Evolutionary conservation across 257 asterid genomes (phyloP), one percentile per base, ranked within the genome.

Genomic region (Petunia axillaris): DNA sequence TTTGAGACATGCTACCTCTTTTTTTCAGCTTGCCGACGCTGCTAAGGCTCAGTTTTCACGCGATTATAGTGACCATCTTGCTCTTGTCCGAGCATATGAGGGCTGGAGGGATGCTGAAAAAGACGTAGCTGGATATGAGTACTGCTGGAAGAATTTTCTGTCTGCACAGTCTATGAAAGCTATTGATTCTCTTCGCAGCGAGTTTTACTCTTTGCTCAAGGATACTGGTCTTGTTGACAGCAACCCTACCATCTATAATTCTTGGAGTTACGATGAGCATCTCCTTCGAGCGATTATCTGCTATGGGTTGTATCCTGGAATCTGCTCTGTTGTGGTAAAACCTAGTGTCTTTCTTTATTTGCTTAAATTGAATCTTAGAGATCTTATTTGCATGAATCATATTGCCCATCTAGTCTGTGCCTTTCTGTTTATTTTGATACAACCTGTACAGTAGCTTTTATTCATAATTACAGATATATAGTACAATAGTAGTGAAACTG

Each of bases 111-210:
- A 89, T 82, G 97, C 97, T 73, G 98, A 95, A 83, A 90, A 60
- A 81, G 94, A 92, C 86, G 80, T 83, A 39, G 77, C 85, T 82
- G 97, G 91, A 37, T 81, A 85, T 84, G 97, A 93, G 64, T 95
- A 93, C 89, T 92, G 99, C 93, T 92, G 99, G 99, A 91, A 90
- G 83, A 95, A 93, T 81, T 95, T 95, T 88, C 89, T 95, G 40
- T 95, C 99, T 39, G 86, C 84, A 75, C 98, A 91, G 81, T 93
- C 99, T 2, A 92, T 93, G 97, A 92, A 86, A 88, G 93, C 93
- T 80, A 93, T 93, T 67, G 99, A 93, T 89, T 92, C 98, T 86
- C 96, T 95, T 81, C 92, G 94, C 82, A 82, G 77, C 83, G 97
- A 95, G 87, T 93, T 93, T 82, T 92, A 92, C 88, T 85, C 91